phyloP scores from a whole-genome alignment of 2,329 filamentous ascomycete species.

The Zalaria obscura region DNA sequence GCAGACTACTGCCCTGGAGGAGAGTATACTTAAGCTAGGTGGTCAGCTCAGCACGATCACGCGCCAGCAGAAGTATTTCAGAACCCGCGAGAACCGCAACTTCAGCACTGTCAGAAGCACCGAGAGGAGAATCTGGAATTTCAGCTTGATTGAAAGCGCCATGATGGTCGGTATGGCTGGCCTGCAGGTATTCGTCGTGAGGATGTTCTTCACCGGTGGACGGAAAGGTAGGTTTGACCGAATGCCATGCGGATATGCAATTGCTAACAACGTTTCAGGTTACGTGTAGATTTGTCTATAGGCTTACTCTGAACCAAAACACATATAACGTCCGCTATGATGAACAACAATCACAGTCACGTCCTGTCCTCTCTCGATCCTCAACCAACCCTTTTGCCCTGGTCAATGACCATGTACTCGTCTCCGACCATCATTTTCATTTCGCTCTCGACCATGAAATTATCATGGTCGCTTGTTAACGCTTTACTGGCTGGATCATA shows the following conservation, averaged over 20 bases:
- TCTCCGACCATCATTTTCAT: slow-evolving; percentile 33
- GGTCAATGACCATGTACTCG: slow-evolving; percentile 25
- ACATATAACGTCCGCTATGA: too few relatives aligned
- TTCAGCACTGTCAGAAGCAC: slow-evolving; percentile 97
- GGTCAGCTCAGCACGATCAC: slow-evolving; percentile 87
- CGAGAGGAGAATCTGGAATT: slow-evolving; percentile 91
- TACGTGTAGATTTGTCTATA: slow-evolving; percentile 2
- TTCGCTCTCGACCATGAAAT: slow-evolving; percentile 21
- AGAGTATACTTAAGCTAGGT: slow-evolving; percentile 90
- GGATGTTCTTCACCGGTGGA: slow-evolving; percentile 96
- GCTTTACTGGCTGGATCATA: slow-evolving; percentile 31
- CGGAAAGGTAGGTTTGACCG: slow-evolving; percentile 39
- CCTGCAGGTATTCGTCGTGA: slow-evolving; percentile 90
- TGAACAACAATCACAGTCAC: too few relatives aligned
- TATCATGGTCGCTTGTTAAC: slow-evolving; percentile 19
- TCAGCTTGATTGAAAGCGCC: slow-evolving; percentile 80
- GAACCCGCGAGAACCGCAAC: slow-evolving; percentile 95
- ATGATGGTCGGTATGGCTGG: slow-evolving; percentile 93
- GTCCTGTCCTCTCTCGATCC: not conserved
- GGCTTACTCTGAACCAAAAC: too few relatives aligned
- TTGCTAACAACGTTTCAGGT: not conserved
- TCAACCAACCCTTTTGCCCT: slow-evolving; percentile 15
- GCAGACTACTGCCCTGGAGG: slow-evolving; percentile 77
- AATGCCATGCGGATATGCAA: too few relatives aligned
- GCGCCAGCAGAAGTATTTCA: slow-evolving; percentile 98